These are phyloP conservation scores for Scheffersomyces titani DNA, from an alignment of 1,139 yeast genomes.

Conservation along the genomic window DNA sequence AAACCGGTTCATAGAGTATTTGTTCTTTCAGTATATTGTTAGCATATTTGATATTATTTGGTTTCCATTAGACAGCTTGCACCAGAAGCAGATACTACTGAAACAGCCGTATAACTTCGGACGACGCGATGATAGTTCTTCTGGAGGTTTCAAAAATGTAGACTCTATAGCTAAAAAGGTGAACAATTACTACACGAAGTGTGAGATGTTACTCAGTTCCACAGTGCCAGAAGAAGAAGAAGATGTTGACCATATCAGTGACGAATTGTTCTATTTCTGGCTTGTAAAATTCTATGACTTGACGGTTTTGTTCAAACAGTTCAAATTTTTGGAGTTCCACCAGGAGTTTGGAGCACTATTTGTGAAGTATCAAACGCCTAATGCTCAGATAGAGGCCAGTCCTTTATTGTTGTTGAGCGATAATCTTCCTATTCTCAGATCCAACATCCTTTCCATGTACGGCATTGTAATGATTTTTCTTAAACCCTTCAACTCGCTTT, in stretches of 20 bases:
- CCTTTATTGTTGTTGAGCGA: constrained; percentile 4
- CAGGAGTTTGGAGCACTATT: constrained; percentile 21
- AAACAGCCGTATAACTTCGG: not conserved
- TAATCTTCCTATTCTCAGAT: constrained; percentile 13
- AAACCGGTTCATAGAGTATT: constrained; percentile 28
- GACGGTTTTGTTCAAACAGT: constrained; percentile 24
- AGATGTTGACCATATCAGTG: not conserved
- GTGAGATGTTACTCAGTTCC: constrained; percentile 15
- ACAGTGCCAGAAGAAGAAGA: constrained; percentile 3
- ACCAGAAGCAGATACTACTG: not conserved
- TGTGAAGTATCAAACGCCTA: constrained; percentile 3
- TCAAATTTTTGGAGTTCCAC: constrained; percentile 25
- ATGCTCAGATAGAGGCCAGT: not conserved
- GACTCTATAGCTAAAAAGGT: constrained; percentile 23
- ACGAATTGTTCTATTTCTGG: constrained; percentile 24
- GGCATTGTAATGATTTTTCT: constrained; percentile 26
- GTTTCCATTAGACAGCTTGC: constrained; percentile 15
- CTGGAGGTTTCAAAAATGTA: constrained; percentile 10
- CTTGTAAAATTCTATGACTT: constrained; percentile 23
- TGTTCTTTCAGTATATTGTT: constrained; percentile 24
- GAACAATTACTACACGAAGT: constrained; percentile 22
- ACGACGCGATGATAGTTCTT: not conserved
- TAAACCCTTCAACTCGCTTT: constrained; percentile 31
- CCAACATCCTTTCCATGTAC: constrained; percentile 25
- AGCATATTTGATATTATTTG: constrained; percentile 21